Evolutionary conservation across 805 yeast genomes (phyloP), one percentile per base, ranked within the genome.

Genomic region (Wickerhamomyces pijperi): DNA sequence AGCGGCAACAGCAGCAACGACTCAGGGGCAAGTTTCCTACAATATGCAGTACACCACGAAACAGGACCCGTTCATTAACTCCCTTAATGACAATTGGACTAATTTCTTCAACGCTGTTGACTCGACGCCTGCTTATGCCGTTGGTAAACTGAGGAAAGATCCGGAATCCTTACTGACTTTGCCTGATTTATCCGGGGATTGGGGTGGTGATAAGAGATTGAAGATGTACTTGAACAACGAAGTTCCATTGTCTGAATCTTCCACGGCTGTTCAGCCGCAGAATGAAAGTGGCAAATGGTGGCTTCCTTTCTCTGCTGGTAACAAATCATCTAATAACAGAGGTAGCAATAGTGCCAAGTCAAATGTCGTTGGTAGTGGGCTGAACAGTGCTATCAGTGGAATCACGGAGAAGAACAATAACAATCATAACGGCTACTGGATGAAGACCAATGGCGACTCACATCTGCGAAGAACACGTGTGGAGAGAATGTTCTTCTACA

Each of bases 201-300:
- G 92, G 92, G 78, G 78, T 28, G 94, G 94, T 32, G 84, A 71
- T 41, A 72, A 72, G 40, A 58, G 87, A 42, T 61, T 83, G 44
- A 68, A 70, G 40, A 63, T 60, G 35, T 72, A 77, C 21, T 69
- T 78, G 44, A 54, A 54, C 35, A 56, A 71, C 41, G 58, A 60
- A 28, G 42, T 42, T 17, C 36, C 48, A 9, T 35, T 37, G n/a
- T 36, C 43, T 5, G 38, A 36, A 4, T 32, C 25, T 16, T 31
- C 33, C 4, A 15, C 19, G 34, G 12, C 40, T 5, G 37, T 42
- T 5, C 35, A 34, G 0, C 41, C 39, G n/a, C 59, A 58, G 42
- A 56, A 45, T 39, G 61, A 56, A 42, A 55, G 45, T 28, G 57
- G 64, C 4, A 63, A 65, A n/a, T n/a, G n/a, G n/a, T n/a, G n/a